Percentiles rank a stretch among this genome's conserved stretches.
Evolutionary conservation across 1,139 yeast genomes (phyloP).

Genomic region (Casaregolazyma suthepensis): DNA sequence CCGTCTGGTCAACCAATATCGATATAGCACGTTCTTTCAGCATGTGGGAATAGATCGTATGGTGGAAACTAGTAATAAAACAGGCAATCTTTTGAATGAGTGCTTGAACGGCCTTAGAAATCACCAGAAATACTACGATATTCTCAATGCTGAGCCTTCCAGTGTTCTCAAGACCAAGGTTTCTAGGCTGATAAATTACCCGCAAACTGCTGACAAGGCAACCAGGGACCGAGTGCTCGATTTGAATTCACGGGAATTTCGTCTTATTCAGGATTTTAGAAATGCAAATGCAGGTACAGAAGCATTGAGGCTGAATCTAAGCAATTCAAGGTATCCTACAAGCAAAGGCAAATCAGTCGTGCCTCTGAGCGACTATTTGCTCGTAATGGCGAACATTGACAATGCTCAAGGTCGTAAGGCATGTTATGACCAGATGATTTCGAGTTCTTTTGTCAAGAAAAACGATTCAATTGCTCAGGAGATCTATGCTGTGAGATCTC

Average conservation of each 20-base stretch:
- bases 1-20: neutral
- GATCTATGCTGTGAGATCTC: neutral
- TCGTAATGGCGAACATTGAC: slow-evolving; percentile 3
- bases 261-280: neutral
- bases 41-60: slow-evolving; percentile 3
- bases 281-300: neutral
- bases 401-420: neutral
- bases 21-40: slow-evolving; percentile 1
- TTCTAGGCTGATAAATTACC: neutral
- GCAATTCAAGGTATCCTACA: neutral
- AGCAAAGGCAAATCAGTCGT: neutral
- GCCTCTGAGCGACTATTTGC: slow-evolving; percentile 1
- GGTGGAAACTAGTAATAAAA: neutral
- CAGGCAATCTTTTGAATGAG: neutral
- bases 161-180: neutral
- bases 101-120: neutral
- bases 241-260: neutral
- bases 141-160: neutral
- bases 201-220: neutral
- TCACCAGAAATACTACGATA: neutral
- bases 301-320: neutral
- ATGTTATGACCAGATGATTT: slow-evolving; percentile 7
- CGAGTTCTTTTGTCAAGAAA: neutral
- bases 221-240: neutral
- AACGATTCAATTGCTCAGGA: neutral